A percentile compares a stretch with the other conserved stretches of the same genome.
phyloP scores from a whole-genome alignment of 768 basidiomycete genomes.

The Pisolithus tinctorius region DNA sequence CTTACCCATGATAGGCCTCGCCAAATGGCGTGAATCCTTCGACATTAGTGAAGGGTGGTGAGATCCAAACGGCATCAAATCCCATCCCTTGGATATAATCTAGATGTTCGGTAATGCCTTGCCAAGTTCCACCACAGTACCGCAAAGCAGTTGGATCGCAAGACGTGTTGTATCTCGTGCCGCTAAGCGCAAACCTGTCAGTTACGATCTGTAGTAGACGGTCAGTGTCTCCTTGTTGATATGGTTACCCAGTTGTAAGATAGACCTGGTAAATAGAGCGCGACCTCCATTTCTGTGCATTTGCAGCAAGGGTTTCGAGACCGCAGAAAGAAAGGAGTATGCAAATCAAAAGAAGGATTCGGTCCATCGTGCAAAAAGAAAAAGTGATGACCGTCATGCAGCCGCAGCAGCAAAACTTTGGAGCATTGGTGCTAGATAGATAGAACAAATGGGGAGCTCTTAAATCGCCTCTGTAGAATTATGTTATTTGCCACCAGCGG shows the following conservation, averaged over 20 bases:
- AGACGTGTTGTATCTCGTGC: conserved; percentile 23
- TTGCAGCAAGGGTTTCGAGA: conserved; percentile 25
- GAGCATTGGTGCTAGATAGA: too few species aligned
- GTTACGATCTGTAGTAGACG: conserved; percentile 37
- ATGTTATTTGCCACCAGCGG: too few species aligned
- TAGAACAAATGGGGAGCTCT: too few species aligned
- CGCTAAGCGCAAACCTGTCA: conserved; percentile 53
- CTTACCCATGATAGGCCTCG: conserved; percentile 51
- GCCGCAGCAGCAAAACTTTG: too few species aligned
- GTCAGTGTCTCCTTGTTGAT: background rate
- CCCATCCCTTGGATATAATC: conserved; percentile 62
- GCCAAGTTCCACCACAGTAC: conserved; percentile 57
- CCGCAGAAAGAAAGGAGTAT: conserved; percentile 1
- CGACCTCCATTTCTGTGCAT: conserved; percentile 43
- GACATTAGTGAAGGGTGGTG: conserved; percentile 45
- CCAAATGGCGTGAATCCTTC: conserved; percentile 44
- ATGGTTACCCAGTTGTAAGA: background rate
- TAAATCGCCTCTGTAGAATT: too few species aligned
- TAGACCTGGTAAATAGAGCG: conserved; percentile 50
- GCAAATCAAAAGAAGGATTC: too few species aligned
- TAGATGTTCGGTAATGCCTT: conserved; percentile 43
- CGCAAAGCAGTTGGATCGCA: conserved; percentile 42
- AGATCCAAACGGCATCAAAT: conserved; percentile 55
- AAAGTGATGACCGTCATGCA: too few species aligned
- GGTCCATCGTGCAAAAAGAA: too few species aligned